Evolutionary conservation across 1,284 basidiomycete genomes (phyloP).

Genomic region (Moesziomyces parantarcticus): DNA sequence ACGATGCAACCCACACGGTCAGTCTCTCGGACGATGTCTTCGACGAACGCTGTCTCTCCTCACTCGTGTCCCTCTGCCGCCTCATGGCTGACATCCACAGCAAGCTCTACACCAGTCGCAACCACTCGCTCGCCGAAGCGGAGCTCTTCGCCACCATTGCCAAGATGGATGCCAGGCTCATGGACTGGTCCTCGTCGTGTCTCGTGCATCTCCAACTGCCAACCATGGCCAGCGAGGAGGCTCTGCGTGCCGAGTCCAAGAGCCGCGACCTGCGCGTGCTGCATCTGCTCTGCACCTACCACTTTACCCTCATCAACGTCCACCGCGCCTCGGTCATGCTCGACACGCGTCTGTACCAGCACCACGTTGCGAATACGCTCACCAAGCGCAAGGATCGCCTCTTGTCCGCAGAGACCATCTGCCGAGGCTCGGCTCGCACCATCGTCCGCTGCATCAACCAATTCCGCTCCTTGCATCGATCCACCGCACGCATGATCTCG

Average conservation of each 20-base stretch:
- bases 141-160: slow-evolving; percentile 10
- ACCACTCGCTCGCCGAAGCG: slow-evolving; percentile 6
- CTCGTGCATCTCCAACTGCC: slow-evolving; percentile 1
- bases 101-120: slow-evolving; percentile 11
- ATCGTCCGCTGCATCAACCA: slow-evolving; percentile 16
- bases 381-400: slow-evolving; percentile 8
- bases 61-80: slow-evolving; percentile 4
- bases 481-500: slow-evolving; percentile 10
- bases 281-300: slow-evolving; percentile 16
- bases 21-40: background rate
- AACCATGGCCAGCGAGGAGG: slow-evolving; percentile 14
- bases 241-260: slow-evolving; percentile 8
- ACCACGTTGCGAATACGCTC: slow-evolving; percentile 9
- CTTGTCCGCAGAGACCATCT: slow-evolving; percentile 11
- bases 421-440: slow-evolving; percentile 7
- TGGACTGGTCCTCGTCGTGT: slow-evolving; percentile 8
- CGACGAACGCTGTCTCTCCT: slow-evolving; percentile 3
- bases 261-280: slow-evolving; percentile 5
- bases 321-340: slow-evolving; percentile 18
- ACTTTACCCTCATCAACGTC: slow-evolving; percentile 17
- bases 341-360: slow-evolving; percentile 9
- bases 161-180: slow-evolving; percentile 9
- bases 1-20: background rate
- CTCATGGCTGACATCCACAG: slow-evolving; percentile 12
- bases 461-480: slow-evolving; percentile 6